These are phyloP conservation scores for Exutisphaerella laricina DNA, from an alignment of 2,329 filamentous ascomycete genomes.

Conservation along the genomic window DNA sequence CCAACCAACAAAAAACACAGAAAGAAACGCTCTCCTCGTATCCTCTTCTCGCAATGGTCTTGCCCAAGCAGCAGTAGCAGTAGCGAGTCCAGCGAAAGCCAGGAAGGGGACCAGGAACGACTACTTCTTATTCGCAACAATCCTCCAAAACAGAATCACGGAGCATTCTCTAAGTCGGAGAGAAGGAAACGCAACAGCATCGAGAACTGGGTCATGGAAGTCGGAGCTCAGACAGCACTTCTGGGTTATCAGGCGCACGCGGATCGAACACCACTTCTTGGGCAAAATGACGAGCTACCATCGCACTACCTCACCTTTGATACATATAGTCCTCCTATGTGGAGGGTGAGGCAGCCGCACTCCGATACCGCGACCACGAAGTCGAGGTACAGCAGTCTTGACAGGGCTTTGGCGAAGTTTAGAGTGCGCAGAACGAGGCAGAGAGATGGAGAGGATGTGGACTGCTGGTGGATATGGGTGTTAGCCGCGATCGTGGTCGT, in stretches of 20 bases:
- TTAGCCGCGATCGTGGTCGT: neutral
- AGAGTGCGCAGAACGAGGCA: neutral
- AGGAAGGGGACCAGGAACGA: neutral
- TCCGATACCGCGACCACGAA: neutral
- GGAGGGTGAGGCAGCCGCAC: neutral
- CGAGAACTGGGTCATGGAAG: neutral
- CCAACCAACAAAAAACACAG: neutral
- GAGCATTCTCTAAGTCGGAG: neutral
- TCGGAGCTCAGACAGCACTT: neutral
- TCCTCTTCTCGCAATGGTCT: neutral
- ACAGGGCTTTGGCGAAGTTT: neutral
- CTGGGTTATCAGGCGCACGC: too few species aligned
- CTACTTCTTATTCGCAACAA: neutral
- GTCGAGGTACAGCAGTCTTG: neutral
- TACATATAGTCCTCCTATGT: neutral
- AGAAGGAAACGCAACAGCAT: neutral
- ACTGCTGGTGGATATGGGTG: neutral
- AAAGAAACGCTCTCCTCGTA: neutral
- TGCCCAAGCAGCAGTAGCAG: neutral
- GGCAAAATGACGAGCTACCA: neutral
- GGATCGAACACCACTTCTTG: neutral
- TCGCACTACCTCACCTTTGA: neutral
- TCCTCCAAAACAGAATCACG: neutral
- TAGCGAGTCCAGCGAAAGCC: constrained; percentile 2
- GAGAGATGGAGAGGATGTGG: neutral